phyloP scores from a whole-genome alignment of 495 filamentous ascomycete genomes.

The Pseudevernia furfuracea region DNA sequence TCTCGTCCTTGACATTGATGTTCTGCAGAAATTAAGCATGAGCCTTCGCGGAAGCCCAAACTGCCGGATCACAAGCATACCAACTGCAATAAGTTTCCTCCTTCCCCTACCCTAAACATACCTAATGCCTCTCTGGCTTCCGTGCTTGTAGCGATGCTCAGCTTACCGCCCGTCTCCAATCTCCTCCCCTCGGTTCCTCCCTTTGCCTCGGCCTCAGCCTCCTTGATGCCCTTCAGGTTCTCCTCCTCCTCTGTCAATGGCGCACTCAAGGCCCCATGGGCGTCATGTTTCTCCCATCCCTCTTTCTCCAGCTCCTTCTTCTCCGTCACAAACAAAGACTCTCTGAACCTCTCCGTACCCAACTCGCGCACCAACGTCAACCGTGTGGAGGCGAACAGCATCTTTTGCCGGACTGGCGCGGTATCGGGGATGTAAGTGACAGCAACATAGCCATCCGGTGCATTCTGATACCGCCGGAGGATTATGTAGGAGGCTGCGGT shows the following conservation, averaged over 20 bases:
- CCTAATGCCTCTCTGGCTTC: constrained; percentile 59
- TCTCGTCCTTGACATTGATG: constrained; percentile 70
- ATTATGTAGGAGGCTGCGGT: constrained; percentile 78
- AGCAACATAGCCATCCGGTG: constrained; percentile 51
- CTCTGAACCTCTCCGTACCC: constrained; percentile 78
- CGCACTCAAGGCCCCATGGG: constrained; percentile 39
- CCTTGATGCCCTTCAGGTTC: constrained; percentile 64
- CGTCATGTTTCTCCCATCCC: constrained; percentile 70
- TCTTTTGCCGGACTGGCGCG: constrained; percentile 90
- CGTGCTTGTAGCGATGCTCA: constrained; percentile 60
- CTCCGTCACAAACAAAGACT: constrained; percentile 68
- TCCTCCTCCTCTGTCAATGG: constrained; percentile 86
- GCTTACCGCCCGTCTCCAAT: constrained; percentile 31
- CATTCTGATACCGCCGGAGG: constrained; percentile 56
- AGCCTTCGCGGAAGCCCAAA: not conserved
- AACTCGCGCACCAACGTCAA: constrained; percentile 78
- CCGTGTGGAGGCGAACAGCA: constrained; percentile 85
- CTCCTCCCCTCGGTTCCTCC: constrained; percentile 66
- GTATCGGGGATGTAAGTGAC: constrained; percentile 86
- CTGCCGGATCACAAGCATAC: constrained; percentile 42
- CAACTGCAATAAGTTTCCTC: constrained; percentile 66
- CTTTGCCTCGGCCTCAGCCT: constrained; percentile 71
- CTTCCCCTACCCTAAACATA: constrained; percentile 47
- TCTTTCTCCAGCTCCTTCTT: constrained; percentile 59
- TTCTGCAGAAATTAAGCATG: constrained; percentile 37